Conservation (phyloP, 495 filamentous ascomycete genomes). For the Amphirosellinia nigrospora region DNA sequence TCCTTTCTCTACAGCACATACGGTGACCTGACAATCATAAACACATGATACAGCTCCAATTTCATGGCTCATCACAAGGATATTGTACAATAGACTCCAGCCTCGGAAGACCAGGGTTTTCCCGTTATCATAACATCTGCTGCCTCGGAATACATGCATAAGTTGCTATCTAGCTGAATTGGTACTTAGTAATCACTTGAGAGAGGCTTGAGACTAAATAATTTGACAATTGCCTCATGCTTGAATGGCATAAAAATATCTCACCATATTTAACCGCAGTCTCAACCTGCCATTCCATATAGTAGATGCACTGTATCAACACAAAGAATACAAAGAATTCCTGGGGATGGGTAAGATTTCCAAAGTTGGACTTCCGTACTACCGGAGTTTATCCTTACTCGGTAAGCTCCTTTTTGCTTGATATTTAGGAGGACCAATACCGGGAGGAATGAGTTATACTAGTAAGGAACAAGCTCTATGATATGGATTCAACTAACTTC, state of each 20-base stretch:
- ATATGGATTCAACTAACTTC: no score
- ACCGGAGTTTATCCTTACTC: background rate
- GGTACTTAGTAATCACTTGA: background rate
- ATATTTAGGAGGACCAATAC: background rate
- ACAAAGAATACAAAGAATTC: no score
- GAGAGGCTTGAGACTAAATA: background rate
- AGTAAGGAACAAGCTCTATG: no score
- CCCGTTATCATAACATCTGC: background rate
- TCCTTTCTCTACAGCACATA: background rate
- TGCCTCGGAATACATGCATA: background rate
- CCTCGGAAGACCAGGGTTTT: slow-evolving; percentile 9
- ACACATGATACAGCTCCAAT: background rate
- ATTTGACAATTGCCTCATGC: background rate
- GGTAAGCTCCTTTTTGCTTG: background rate
- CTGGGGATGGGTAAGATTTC: background rate
- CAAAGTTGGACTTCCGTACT: background rate
- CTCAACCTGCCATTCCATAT: background rate
- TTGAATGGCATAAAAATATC: slow-evolving; percentile 1
- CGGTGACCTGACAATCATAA: background rate
- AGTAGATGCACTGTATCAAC: background rate
- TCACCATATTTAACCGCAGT: background rate
- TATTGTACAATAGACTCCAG: background rate
- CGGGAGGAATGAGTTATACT: background rate
- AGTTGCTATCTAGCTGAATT: background rate
- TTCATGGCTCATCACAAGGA: background rate